Evolutionary conservation across 805 yeast genomes (phyloP).

Genomic region (Komagataella kurtzmanii): DNA sequence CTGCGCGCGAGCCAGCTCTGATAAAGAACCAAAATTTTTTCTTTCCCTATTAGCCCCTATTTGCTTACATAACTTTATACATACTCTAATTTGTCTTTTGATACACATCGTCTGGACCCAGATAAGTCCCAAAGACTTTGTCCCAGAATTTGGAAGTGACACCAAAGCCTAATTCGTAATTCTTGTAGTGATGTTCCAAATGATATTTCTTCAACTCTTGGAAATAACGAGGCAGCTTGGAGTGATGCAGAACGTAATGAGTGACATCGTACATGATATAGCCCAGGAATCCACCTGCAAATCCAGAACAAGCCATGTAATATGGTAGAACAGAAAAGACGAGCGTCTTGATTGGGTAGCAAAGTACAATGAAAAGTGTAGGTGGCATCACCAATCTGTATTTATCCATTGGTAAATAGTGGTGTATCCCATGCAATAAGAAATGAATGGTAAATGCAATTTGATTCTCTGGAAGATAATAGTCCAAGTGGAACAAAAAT

Average conservation of each 20-base stretch:
- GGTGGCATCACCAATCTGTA: slow-evolving; percentile 95
- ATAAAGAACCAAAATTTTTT: too few species aligned
- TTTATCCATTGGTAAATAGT: slow-evolving; percentile 94
- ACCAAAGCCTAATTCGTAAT: slow-evolving; percentile 93
- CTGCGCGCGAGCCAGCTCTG: background rate
- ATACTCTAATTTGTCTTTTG: slow-evolving; percentile 22
- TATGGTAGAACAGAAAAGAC: slow-evolving; percentile 71
- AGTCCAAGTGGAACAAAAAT: slow-evolving; percentile 85
- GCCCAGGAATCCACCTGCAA: slow-evolving; percentile 94
- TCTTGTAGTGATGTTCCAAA: slow-evolving; percentile 95
- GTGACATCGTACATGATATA: slow-evolving; percentile 84
- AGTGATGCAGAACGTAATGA: slow-evolving; percentile 91
- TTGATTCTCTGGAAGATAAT: slow-evolving; percentile 70
- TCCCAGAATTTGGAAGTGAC: slow-evolving; percentile 95
- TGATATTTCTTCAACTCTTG: slow-evolving; percentile 81
- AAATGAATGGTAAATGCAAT: slow-evolving; percentile 73
- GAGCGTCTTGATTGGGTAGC: slow-evolving; percentile 68
- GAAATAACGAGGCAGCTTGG: slow-evolving; percentile 61
- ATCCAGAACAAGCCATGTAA: slow-evolving; percentile 79
- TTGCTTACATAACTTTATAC: background rate
- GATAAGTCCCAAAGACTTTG: slow-evolving; percentile 71
- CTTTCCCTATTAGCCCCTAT: background rate
- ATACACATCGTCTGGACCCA: slow-evolving; percentile 32
- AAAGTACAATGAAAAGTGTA: slow-evolving; percentile 55
- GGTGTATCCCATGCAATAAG: slow-evolving; percentile 91